Percentiles rank a stretch among this genome's conserved stretches.
phyloP scores from a whole-genome alignment of 768 basidiomycete genomes.

The Podaxis sp. region DNA sequence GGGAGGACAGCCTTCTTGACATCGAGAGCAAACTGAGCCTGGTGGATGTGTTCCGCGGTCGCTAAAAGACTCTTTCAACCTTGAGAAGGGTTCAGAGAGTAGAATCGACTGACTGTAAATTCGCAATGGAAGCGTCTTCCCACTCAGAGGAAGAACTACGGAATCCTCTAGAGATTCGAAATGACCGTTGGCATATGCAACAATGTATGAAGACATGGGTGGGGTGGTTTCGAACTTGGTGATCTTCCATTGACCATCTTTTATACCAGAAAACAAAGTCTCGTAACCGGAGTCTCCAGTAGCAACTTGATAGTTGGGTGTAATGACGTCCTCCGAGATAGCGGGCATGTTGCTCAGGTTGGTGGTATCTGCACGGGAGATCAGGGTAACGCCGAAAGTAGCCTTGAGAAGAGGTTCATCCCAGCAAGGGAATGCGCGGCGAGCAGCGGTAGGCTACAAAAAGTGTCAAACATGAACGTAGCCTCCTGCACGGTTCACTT shows the following conservation, averaged over 20 bases:
- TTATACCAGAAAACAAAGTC: constrained; percentile 8
- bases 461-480: not conserved
- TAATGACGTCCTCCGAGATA: constrained; percentile 53
- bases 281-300: constrained; percentile 29
- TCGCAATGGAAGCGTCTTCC: constrained; percentile 77
- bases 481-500: not conserved
- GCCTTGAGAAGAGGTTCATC: constrained; percentile 93
- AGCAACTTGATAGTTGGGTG: constrained; percentile 32
- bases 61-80: constrained; percentile 38
- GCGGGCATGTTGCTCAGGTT: constrained; percentile 89
- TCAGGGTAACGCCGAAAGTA: constrained; percentile 72
- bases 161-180: constrained; percentile 75
- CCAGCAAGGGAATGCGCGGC: constrained; percentile 86
- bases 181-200: constrained; percentile 81
- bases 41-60: constrained; percentile 79
- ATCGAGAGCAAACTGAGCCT: constrained; percentile 85
- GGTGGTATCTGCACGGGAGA: constrained; percentile 74
- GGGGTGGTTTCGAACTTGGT: constrained; percentile 83
- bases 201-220: constrained; percentile 85
- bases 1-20: constrained; percentile 82
- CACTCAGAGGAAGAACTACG: constrained; percentile 78
- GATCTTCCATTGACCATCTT: constrained; percentile 67
- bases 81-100: constrained; percentile 5
- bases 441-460: constrained; percentile 76
- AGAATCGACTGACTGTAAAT: constrained; percentile 64